A percentile compares a stretch with the other conserved stretches of the same genome.
Conservation (phyloP, 129 eudicot species). For the Kitagawia praeruptora region DNA sequence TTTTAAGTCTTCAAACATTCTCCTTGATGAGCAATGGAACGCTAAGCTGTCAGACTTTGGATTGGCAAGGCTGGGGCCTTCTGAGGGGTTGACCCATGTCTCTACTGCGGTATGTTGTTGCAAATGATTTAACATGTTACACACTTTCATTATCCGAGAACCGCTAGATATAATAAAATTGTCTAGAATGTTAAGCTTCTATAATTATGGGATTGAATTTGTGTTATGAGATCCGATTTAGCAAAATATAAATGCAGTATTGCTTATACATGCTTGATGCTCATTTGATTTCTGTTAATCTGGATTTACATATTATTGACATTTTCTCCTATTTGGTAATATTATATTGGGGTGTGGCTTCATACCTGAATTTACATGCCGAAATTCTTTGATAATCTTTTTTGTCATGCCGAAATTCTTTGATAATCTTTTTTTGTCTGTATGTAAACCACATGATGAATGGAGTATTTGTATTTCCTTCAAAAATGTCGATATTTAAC, state of each 20-base stretch:
- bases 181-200: not conserved
- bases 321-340: not conserved
- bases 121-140: not conserved
- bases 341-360: not conserved
- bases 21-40: conserved; percentile 74
- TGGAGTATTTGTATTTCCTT: not conserved
- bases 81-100: conserved; percentile 75
- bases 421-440: not conserved
- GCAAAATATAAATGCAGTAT: not conserved
- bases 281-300: not conserved
- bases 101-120: conserved; percentile 69
- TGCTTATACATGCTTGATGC: not conserved
- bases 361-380: not conserved
- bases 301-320: not conserved
- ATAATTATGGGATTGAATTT: not conserved
- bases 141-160: not conserved
- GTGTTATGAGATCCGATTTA: not conserved
- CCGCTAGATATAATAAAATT: not conserved
- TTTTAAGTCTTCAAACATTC: conserved; percentile 86
- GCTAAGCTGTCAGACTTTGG: conserved; percentile 94
- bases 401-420: not conserved
- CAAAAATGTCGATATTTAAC: not conserved
- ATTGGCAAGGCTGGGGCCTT: conserved; percentile 83
- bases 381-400: not conserved
- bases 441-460: not conserved